Evolutionary conservation across 331 rosid species (phyloP).

Genomic region (Acacia concinna): DNA sequence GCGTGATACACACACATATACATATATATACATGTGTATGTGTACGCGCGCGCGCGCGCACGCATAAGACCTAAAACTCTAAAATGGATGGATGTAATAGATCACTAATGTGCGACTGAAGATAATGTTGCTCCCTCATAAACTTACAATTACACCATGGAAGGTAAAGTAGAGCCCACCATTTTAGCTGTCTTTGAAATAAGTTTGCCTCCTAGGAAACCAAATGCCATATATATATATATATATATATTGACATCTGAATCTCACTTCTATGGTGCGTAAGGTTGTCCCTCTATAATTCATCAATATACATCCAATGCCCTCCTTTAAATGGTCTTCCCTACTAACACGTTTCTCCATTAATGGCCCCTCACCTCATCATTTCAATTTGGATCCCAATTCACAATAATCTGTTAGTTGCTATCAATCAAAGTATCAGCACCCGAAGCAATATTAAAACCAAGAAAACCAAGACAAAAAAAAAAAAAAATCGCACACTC

Average conservation of each 20-base stretch:
- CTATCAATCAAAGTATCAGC: not conserved
- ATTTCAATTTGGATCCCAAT: not conserved
- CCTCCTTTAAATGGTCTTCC: not conserved
- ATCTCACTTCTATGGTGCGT: not conserved
- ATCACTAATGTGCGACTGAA: not conserved
- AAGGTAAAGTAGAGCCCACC: constrained; percentile 36
- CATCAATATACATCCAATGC: not conserved
- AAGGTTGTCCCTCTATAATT: not conserved
- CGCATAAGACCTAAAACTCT: not conserved
- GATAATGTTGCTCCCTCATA: not conserved
- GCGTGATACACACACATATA: too few relatives aligned
- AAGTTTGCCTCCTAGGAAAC: constrained; percentile 73
- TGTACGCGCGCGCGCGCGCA: too few relatives aligned
- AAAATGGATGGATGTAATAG: not conserved
- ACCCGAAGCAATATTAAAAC: not conserved
- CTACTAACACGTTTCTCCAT: not conserved
- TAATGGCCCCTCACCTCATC: not conserved
- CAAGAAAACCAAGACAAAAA: not conserved
- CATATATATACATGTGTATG: too few relatives aligned
- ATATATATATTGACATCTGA: not conserved
- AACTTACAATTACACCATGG: not conserved
- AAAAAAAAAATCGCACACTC: too few relatives aligned
- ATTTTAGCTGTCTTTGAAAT: constrained; percentile 56
- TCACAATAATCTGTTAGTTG: not conserved
- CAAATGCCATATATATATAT: constrained; percentile 5